These are phyloP conservation scores for Colletotrichum sublineola DNA, from an alignment of 2,329 filamentous ascomycete species.

Conservation along the genomic window DNA sequence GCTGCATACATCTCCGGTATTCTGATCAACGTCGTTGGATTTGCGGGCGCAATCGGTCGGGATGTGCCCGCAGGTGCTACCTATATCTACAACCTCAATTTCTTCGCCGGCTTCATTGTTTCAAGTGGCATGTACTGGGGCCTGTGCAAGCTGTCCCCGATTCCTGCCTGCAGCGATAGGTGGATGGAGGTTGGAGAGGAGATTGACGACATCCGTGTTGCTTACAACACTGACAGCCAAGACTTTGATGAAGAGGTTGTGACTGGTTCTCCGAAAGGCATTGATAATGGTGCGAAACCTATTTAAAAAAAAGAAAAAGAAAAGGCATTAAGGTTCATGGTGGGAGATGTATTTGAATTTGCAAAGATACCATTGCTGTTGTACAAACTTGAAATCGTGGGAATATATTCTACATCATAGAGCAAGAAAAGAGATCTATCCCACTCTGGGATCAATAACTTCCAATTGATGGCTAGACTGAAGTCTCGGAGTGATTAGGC, in stretches of 20 bases:
- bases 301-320: conserved; percentile 11
- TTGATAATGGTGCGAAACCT: conserved; percentile 17
- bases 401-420: no score
- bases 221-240: conserved; percentile 58
- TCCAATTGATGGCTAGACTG: background rate
- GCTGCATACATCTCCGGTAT: conserved; percentile 86
- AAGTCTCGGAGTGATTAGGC: background rate
- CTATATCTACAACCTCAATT: conserved; percentile 93
- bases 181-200: conserved; percentile 84
- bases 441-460: background rate
- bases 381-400: background rate
- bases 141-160: conserved; percentile 76
- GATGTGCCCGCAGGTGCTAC: conserved; percentile 81
- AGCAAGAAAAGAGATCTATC: background rate
- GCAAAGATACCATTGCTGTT: conserved; percentile 34
- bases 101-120: conserved; percentile 86
- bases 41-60: conserved; percentile 82
- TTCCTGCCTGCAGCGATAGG: conserved; percentile 78
- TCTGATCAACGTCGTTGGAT: conserved; percentile 91
- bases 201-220: conserved; percentile 66
- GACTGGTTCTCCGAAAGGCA: conserved; percentile 14
- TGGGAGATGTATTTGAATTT: conserved; percentile 9
- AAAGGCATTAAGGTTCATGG: background rate
- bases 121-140: conserved; percentile 75
- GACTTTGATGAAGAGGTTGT: conserved; percentile 55